Conservation (phyloP, 257 asterid species). For the Galeopsis tetrahit region DNA sequence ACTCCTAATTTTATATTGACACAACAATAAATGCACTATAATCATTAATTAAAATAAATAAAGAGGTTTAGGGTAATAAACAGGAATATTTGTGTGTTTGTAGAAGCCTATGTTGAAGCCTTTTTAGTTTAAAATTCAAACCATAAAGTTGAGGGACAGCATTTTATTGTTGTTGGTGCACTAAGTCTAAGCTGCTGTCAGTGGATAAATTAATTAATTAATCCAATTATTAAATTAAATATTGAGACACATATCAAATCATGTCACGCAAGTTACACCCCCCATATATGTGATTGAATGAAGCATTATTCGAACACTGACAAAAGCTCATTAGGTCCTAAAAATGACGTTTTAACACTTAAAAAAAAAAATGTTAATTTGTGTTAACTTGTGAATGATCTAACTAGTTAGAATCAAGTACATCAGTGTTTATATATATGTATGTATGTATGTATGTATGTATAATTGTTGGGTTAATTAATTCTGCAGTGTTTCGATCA, state of each 20-base stretch:
- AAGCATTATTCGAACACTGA: constrained; percentile 20
- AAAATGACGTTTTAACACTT: too few species aligned
- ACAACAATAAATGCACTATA: constrained; percentile 7
- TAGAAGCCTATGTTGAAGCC: constrained; percentile 43
- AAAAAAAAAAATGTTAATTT: too few species aligned
- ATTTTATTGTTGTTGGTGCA: constrained; percentile 80
- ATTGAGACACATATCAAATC: constrained; percentile 15
- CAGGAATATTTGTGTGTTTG: constrained; percentile 37
- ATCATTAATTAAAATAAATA: background rate
- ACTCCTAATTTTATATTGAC: constrained; percentile 39
- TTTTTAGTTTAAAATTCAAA: constrained; percentile 42
- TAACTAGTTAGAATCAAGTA: background rate
- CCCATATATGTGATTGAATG: background rate
- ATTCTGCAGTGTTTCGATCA: background rate
- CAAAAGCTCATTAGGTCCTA: background rate
- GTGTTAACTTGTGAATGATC: too few species aligned
- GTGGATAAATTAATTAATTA: constrained; percentile 50
- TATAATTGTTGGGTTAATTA: background rate
- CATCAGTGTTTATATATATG: too few species aligned
- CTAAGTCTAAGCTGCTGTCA: constrained; percentile 64
- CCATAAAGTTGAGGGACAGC: constrained; percentile 60
- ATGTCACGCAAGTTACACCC: constrained; percentile 27
- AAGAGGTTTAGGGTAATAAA: constrained; percentile 29
- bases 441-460: background rate
- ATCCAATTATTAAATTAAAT: constrained; percentile 3